A percentile compares a stretch with the other conserved stretches of the same genome.
phyloP scores from a whole-genome alignment of 2,329 filamentous ascomycete genomes.

The Fusarium sp. region DNA sequence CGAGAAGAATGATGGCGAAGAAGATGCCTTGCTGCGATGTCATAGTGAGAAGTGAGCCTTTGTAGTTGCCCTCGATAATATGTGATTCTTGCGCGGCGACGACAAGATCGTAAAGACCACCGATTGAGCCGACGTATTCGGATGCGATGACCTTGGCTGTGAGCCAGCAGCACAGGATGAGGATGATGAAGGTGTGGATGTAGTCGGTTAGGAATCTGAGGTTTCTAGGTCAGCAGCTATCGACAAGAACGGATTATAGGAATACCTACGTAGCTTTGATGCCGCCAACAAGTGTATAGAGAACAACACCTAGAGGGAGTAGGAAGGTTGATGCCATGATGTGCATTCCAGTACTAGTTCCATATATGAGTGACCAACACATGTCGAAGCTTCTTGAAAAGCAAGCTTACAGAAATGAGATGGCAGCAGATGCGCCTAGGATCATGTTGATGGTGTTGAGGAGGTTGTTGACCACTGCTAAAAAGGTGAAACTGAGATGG shows the following conservation, averaged over 20 bases:
- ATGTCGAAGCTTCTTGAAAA: no score
- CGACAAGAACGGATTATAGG: rapidly evolving
- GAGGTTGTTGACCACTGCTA: slow-evolving; percentile 84
- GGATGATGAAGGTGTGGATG: slow-evolving; percentile 81
- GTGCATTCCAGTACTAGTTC: slow-evolving; percentile 42
- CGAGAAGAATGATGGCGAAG: slow-evolving; percentile 88
- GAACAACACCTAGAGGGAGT: slow-evolving; percentile 76
- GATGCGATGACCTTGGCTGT: slow-evolving; percentile 83
- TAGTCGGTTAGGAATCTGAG: slow-evolving; percentile 78
- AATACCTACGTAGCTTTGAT: slow-evolving; percentile 75
- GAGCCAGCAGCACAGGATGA: slow-evolving; percentile 87
- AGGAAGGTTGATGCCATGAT: slow-evolving; percentile 86
- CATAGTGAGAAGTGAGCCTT: slow-evolving; percentile 89
- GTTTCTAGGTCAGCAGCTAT: neutral
- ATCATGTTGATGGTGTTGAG: slow-evolving; percentile 89
- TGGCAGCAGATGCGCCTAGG: slow-evolving; percentile 76
- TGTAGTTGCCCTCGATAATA: slow-evolving; percentile 81
- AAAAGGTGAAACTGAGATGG: slow-evolving; percentile 82
- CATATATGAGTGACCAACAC: no score
- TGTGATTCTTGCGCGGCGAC: slow-evolving; percentile 73
- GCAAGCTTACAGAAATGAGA: slow-evolving; percentile 44
- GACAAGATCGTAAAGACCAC: slow-evolving; percentile 80
- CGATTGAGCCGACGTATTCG: slow-evolving; percentile 77
- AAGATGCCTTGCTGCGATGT: slow-evolving; percentile 74
- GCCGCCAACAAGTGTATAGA: slow-evolving; percentile 78